Evolutionary conservation across 768 basidiomycete genomes (phyloP).

Genomic region (Trichaptum fuscoviolaceum): DNA sequence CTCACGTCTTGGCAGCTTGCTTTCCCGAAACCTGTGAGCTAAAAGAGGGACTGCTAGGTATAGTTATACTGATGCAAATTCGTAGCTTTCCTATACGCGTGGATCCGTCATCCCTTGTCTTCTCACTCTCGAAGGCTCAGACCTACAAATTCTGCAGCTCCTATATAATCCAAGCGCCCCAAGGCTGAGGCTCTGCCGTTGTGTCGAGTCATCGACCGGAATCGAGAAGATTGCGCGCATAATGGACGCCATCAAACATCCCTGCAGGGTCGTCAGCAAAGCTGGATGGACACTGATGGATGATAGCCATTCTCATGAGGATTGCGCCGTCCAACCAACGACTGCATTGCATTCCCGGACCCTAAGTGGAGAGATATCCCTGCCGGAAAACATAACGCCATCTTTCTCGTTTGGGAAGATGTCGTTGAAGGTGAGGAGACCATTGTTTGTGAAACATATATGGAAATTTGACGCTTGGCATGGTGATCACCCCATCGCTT

Average conservation of each 20-base stretch:
- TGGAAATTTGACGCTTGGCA: not conserved
- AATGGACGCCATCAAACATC: not conserved
- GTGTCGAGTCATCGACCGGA: not conserved
- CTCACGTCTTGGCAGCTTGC: not conserved
- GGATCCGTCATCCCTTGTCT: slow-evolving; percentile 4
- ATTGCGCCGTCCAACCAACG: not conserved
- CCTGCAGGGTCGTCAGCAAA: slow-evolving; percentile 1
- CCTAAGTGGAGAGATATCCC: not conserved
- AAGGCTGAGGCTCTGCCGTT: not conserved
- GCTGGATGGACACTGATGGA: slow-evolving; percentile 1
- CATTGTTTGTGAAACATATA: not conserved
- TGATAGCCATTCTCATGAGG: not conserved
- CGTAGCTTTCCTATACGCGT: slow-evolving; percentile 3
- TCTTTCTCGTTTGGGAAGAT: slow-evolving; percentile 2
- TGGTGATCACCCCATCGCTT: not conserved
- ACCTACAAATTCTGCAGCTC: not conserved
- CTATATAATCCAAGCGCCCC: not conserved
- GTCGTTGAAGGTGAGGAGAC: not conserved
- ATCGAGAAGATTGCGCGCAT: not conserved
- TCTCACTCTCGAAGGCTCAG: not conserved
- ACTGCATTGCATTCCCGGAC: not conserved
- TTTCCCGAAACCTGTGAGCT: not conserved
- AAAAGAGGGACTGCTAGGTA: not conserved
- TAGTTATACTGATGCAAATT: not conserved
- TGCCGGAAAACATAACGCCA: slow-evolving; percentile 1